A percentile compares a stretch with the other conserved stretches of the same genome.
phyloP scores from a whole-genome alignment of 2,329 filamentous ascomycete genomes.

The Bisporella sp. region DNA sequence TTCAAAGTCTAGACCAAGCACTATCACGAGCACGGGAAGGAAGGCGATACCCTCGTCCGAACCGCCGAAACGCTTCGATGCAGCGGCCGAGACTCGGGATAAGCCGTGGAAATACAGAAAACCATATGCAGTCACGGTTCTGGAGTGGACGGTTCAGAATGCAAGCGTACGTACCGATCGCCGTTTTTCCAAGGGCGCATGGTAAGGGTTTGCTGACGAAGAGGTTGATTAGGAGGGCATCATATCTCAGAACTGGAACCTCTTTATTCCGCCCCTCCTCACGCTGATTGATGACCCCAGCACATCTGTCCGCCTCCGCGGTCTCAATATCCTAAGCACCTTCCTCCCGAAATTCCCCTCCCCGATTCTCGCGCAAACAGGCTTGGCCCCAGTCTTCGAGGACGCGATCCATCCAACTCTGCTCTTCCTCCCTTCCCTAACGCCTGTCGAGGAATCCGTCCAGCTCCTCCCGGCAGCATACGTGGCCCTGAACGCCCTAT shows the following conservation, averaged over 20 bases:
- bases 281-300: conserved; percentile 60
- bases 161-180: conserved; percentile 34
- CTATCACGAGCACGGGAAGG: conserved; percentile 50
- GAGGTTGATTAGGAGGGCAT: conserved; percentile 30
- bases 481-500: conserved; percentile 54
- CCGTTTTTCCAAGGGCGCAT: neutral
- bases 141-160: conserved; percentile 52
- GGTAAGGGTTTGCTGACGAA: neutral
- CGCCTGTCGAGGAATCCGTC: conserved; percentile 64
- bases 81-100: conserved; percentile 31
- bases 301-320: conserved; percentile 43
- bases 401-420: conserved; percentile 65
- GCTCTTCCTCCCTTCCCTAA: conserved; percentile 70
- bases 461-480: conserved; percentile 59
- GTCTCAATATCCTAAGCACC: conserved; percentile 44
- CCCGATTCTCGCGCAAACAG: conserved; percentile 50
- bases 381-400: conserved; percentile 61
- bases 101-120: conserved; percentile 57
- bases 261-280: conserved; percentile 63
- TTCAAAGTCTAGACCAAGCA: conserved; percentile 43
- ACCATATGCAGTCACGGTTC: conserved; percentile 44
- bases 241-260: conserved; percentile 54
- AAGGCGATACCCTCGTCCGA: conserved; percentile 40
- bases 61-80: conserved; percentile 30
- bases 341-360: conserved; percentile 51